Percentiles rank a stretch among this genome's conserved stretches.
Evolutionary conservation across 208 protist genomes (phyloP).

Genomic region (Wallacemonas sp.): DNA sequence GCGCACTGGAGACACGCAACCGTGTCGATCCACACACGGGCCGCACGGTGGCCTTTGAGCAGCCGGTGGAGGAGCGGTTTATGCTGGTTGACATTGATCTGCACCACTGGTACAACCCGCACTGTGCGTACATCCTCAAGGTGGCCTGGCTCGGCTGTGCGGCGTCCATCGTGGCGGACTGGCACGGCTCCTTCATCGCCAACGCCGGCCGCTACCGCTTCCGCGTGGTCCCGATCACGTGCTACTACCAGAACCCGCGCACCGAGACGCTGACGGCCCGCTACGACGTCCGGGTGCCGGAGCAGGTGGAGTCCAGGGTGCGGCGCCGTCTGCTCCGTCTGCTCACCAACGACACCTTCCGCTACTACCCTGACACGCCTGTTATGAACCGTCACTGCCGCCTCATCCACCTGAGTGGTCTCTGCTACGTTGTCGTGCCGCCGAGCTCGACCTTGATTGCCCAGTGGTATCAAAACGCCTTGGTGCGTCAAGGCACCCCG

Average conservation of each 20-base stretch:
- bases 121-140: conserved; percentile 63
- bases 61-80: conserved; percentile 47
- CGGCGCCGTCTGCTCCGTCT: conserved; percentile 43
- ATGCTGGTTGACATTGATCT: conserved; percentile 70
- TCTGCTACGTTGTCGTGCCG: conserved; percentile 63
- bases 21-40: conserved; percentile 60
- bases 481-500: conserved; percentile 42
- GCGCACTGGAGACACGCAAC: conserved; percentile 37
- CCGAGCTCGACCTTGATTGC: conserved; percentile 36
- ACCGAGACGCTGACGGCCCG: conserved; percentile 29
- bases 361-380: conserved; percentile 63
- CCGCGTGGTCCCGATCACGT: conserved; percentile 55
- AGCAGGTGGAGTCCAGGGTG: conserved; percentile 38
- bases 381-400: conserved; percentile 66
- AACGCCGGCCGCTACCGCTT: conserved; percentile 61
- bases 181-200: conserved; percentile 65
- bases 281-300: conserved; percentile 41
- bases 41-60: conserved; percentile 43
- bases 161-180: conserved; percentile 66
- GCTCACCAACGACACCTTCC: conserved; percentile 33
- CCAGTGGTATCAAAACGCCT: conserved; percentile 78
- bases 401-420: conserved; percentile 58
- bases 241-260: conserved; percentile 26
- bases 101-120: conserved; percentile 42
- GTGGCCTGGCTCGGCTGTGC: conserved; percentile 77